A percentile compares a stretch with the other conserved stretches of the same genome.
These are phyloP conservation scores for Cystofilobasidium capitatum DNA, from an alignment of 768 basidiomycete species.

Conservation along the genomic window DNA sequence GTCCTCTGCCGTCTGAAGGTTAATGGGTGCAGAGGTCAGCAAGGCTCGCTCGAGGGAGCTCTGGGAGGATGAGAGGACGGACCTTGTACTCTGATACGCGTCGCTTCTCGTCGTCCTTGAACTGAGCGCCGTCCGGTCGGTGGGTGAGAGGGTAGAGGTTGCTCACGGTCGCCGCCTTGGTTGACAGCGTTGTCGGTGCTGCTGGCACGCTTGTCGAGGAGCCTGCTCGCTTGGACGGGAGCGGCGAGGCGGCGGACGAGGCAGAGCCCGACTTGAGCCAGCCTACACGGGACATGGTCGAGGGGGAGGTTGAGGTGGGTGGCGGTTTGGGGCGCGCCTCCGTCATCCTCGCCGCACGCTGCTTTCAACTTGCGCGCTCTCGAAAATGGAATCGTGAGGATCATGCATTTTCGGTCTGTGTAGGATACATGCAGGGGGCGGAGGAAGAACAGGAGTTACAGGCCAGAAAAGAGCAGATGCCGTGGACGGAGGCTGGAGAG, in stretches of 20 bases:
- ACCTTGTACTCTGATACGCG: background rate
- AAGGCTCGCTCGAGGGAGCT: background rate
- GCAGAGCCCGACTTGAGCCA: constrained; percentile 17
- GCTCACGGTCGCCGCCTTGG: background rate
- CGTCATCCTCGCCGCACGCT: too few relatives aligned
- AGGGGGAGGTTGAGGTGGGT: background rate
- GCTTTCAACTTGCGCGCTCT: too few relatives aligned
- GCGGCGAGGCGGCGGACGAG: background rate
- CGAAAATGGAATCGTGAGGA: too few relatives aligned
- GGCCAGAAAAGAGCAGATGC: too few relatives aligned
- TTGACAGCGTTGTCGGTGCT: background rate
- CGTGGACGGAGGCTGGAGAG: too few relatives aligned
- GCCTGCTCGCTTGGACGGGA: background rate
- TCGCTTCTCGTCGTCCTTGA: background rate
- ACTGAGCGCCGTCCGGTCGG: background rate
- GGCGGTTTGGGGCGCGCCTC: too few relatives aligned
- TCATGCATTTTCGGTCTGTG: too few relatives aligned
- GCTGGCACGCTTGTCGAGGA: background rate
- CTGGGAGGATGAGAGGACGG: constrained; percentile 2
- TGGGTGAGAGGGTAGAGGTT: background rate
- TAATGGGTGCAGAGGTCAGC: background rate
- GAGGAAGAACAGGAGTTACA: too few relatives aligned
- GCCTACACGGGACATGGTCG: constrained; percentile 15
- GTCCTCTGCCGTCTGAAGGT: constrained; percentile 48
- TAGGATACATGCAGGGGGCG: too few relatives aligned